These are phyloP conservation scores for Favolaschia claudopus DNA, from an alignment of 768 basidiomycete genomes.

Conservation along the genomic window DNA sequence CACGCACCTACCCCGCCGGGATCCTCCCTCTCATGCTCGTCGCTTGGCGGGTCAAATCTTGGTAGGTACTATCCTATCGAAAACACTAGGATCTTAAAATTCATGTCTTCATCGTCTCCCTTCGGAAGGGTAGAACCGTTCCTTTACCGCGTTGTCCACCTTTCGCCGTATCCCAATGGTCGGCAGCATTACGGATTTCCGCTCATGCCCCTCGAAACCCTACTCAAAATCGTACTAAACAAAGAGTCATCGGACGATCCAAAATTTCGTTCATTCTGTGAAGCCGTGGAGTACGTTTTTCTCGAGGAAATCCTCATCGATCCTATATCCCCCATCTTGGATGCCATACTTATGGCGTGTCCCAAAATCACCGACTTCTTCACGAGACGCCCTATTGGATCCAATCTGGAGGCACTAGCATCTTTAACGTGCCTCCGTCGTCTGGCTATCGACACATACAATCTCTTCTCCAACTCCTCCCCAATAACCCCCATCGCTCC, in stretches of 20 bases:
- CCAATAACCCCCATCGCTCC: background rate
- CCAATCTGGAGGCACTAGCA: too few species aligned
- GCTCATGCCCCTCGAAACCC: background rate
- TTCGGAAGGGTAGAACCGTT: background rate
- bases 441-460: constrained; percentile 1
- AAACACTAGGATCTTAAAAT: too few species aligned
- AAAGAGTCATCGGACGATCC: too few species aligned
- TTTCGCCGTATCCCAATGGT: background rate
- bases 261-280: too few species aligned
- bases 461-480: background rate
- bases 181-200: background rate
- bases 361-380: too few species aligned
- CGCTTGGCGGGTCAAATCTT: background rate
- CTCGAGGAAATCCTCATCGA: too few species aligned
- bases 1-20: background rate
- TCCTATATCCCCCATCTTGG: too few species aligned
- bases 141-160: background rate
- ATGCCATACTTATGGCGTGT: too few species aligned
- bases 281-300: too few species aligned
- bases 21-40: background rate
- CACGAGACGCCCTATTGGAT: too few species aligned
- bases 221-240: too few species aligned
- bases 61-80: background rate
- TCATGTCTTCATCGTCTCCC: background rate
- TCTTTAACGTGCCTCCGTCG: too few species aligned